Evolutionary conservation across 2,329 filamentous ascomycete genomes (phyloP).

Genomic region (Phaeosphaeria sp.): DNA sequence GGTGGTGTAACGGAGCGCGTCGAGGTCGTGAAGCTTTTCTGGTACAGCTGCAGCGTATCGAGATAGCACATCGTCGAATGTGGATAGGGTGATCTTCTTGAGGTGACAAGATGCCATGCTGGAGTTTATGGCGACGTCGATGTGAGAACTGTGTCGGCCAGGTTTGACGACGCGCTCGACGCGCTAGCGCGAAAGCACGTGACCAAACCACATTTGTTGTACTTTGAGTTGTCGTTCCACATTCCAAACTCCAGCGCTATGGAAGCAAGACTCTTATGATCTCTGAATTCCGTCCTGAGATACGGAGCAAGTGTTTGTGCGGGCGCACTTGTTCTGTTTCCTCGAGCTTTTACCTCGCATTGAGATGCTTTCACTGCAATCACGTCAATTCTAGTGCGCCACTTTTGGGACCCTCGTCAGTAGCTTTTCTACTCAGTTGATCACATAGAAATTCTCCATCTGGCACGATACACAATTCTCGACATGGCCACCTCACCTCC

Average conservation of each 20-base stretch:
- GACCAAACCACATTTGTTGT: neutral
- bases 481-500: too few relatives aligned
- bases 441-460: too few relatives aligned
- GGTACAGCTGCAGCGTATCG: slow-evolving; percentile 37
- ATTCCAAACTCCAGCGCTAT: too few relatives aligned
- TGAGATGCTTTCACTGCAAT: too few relatives aligned
- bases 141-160: neutral
- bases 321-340: too few relatives aligned
- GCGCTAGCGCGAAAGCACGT: neutral
- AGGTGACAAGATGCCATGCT: slow-evolving; percentile 8
- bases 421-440: neutral
- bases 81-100: slow-evolving; percentile 19
- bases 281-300: too few relatives aligned
- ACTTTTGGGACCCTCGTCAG: neutral
- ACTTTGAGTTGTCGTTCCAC: too few relatives aligned
- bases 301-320: too few relatives aligned
- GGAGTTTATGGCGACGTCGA: neutral
- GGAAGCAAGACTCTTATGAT: too few relatives aligned
- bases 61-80: slow-evolving; percentile 28
- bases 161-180: neutral
- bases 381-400: too few relatives aligned
- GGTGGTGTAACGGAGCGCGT: slow-evolving; percentile 38
- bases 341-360: too few relatives aligned
- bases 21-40: slow-evolving; percentile 37
- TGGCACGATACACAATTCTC: too few relatives aligned